Evolutionary conservation across 305 asterid species (phyloP).

Genomic region (Rubia peregrina): DNA sequence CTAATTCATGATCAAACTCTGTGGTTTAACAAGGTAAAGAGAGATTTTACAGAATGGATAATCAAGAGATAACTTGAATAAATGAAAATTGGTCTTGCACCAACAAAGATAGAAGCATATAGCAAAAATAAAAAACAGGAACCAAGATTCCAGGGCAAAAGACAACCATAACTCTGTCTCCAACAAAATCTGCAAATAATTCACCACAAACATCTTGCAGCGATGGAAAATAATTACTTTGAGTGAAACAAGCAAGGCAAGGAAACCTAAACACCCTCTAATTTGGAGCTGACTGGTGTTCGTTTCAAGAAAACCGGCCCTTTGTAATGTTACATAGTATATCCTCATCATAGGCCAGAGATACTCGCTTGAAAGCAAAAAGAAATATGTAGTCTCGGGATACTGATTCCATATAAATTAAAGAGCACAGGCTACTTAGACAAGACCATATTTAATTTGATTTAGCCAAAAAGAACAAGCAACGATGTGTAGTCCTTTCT

Average conservation of each 20-base stretch:
- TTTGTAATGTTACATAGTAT: background rate
- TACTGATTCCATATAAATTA: background rate
- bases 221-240: background rate
- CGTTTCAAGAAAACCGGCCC: background rate
- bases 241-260: background rate
- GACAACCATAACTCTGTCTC: background rate
- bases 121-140: background rate
- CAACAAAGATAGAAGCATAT: background rate
- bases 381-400: background rate
- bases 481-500: background rate
- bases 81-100: background rate
- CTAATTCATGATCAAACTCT: background rate
- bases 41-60: background rate
- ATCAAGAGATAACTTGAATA: background rate
- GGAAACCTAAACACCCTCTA: background rate
- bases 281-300: background rate
- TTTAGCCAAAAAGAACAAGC: background rate
- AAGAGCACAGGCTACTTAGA: background rate
- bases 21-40: background rate
- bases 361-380: background rate
- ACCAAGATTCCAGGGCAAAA: constrained; percentile 1
- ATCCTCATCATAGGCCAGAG: background rate
- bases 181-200: background rate
- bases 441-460: background rate
- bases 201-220: background rate